Evolutionary conservation across 345 rosid species (phyloP).

Genomic region (Brassica incana): DNA sequence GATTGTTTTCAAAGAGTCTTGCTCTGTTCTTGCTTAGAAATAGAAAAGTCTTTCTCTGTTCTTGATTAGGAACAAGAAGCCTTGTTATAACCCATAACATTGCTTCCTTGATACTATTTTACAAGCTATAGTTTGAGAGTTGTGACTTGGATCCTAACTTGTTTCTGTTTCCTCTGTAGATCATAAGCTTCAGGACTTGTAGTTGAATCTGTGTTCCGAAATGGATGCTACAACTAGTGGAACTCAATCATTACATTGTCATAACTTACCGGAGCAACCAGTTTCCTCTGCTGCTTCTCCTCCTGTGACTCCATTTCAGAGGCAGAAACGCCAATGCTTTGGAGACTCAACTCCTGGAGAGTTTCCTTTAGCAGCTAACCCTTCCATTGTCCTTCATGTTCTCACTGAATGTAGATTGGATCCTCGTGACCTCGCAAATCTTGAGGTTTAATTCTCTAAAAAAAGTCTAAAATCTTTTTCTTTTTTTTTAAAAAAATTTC

Average conservation of each 20-base stretch:
- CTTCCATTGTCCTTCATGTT: conserved; percentile 90
- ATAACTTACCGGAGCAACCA: conserved; percentile 71
- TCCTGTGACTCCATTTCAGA: conserved; percentile 54
- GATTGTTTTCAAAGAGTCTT: conserved; percentile 22
- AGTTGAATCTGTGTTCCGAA: conserved; percentile 55
- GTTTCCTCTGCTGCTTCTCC: conserved; percentile 49
- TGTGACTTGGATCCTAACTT: conserved; percentile 13
- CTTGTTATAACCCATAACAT: background rate
- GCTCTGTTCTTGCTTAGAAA: background rate
- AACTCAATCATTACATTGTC: conserved; percentile 63
- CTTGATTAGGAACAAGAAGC: background rate
- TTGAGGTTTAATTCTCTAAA: conserved; percentile 59
- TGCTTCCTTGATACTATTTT: background rate
- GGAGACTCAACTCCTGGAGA: conserved; percentile 94
- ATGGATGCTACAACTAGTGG: conserved; percentile 90
- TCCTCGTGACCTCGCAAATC: conserved; percentile 91
- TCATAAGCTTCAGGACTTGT: conserved; percentile 40
- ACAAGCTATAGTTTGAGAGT: background rate
- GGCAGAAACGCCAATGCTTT: conserved; percentile 73
- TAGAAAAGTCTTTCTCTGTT: conserved; percentile 2
- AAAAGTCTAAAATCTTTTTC: too few relatives aligned
- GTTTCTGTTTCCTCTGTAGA: conserved; percentile 42
- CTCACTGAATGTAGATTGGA: conserved; percentile 83
- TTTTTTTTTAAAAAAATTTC: background rate
- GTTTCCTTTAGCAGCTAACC: conserved; percentile 92